Conservation (phyloP, 306 rosid genomes). For the Prunus fruticosa region DNA sequence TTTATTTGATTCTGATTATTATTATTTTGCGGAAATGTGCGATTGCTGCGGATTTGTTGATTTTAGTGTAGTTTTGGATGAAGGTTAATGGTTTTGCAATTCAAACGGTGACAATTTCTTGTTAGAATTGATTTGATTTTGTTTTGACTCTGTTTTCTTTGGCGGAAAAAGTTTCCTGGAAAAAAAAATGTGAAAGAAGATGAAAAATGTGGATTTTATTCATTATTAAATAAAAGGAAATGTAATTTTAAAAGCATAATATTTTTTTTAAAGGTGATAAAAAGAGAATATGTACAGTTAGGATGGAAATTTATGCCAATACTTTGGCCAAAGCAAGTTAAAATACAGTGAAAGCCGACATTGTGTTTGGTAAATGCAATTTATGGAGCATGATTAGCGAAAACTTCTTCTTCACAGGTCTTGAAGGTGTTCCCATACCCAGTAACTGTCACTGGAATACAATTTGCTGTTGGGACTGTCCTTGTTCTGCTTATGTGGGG, state of each 20-base stretch:
- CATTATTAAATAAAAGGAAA: neutral
- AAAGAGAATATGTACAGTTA: neutral
- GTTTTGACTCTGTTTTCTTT: neutral
- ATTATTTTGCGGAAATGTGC: neutral
- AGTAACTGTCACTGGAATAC: slow-evolving; percentile 58
- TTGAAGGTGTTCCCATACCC: slow-evolving; percentile 78
- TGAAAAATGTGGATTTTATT: neutral
- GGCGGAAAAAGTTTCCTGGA: too few relatives aligned
- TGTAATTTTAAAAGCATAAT: neutral
- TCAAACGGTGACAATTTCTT: neutral
- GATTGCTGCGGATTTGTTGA: neutral
- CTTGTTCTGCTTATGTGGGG: slow-evolving; percentile 77
- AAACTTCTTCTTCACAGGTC: slow-evolving; percentile 48
- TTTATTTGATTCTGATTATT: neutral
- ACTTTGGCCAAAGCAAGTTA: neutral
- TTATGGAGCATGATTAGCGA: neutral
- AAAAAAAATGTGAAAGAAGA: neutral
- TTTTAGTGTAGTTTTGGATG: neutral
- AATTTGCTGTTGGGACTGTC: slow-evolving; percentile 68
- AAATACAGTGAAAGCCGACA: neutral
- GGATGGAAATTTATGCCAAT: neutral
- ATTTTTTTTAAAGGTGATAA: neutral
- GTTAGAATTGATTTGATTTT: neutral
- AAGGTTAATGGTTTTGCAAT: neutral
- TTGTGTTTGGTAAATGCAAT: neutral